A percentile compares a stretch with the other conserved stretches of the same genome.
Evolutionary conservation across 2,329 filamentous ascomycete species (phyloP).

Genomic region (Aspergillus bombycis): DNA sequence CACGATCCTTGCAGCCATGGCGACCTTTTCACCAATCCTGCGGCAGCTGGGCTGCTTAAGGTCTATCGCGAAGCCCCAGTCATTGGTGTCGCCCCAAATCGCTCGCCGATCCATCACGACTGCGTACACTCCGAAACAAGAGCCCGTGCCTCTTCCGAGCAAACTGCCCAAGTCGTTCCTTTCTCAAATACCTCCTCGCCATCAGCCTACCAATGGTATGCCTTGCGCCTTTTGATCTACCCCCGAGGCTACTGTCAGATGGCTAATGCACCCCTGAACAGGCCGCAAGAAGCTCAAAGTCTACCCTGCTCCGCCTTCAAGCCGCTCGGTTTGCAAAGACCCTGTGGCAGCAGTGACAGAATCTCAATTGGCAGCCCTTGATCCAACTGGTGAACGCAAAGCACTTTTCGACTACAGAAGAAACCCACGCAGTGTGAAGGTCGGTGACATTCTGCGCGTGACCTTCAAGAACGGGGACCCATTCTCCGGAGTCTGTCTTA

Average conservation of each 20-base stretch:
- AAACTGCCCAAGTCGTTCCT: slow-evolving; percentile 47
- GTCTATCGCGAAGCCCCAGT: slow-evolving; percentile 57
- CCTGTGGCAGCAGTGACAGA: slow-evolving; percentile 69
- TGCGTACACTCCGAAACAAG: slow-evolving; percentile 48
- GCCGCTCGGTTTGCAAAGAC: slow-evolving; percentile 51
- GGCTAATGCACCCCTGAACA: slow-evolving; percentile 22
- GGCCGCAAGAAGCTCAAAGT: slow-evolving; percentile 55
- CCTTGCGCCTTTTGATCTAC: background rate
- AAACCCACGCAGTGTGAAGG: slow-evolving; percentile 77
- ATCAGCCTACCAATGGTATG: slow-evolving; percentile 44
- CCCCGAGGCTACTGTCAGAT: background rate
- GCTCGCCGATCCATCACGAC: slow-evolving; percentile 55
- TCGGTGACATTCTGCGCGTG: slow-evolving; percentile 90
- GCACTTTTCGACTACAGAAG: slow-evolving; percentile 73
- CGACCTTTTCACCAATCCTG: slow-evolving; percentile 57
- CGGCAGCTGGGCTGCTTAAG: slow-evolving; percentile 75
- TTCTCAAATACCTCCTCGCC: slow-evolving; percentile 45
- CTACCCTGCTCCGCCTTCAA: slow-evolving; percentile 53
- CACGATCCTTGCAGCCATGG: slow-evolving; percentile 57
- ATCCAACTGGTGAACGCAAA: slow-evolving; percentile 81
- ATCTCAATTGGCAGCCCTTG: slow-evolving; percentile 72
- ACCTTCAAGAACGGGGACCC: slow-evolving; percentile 83
- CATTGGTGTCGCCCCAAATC: slow-evolving; percentile 56
- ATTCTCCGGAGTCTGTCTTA: slow-evolving; percentile 85
- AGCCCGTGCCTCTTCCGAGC: slow-evolving; percentile 43